Evolutionary conservation across 2,329 filamentous ascomycete species (phyloP).

Genomic region (Sclerotinia glacialis): DNA sequence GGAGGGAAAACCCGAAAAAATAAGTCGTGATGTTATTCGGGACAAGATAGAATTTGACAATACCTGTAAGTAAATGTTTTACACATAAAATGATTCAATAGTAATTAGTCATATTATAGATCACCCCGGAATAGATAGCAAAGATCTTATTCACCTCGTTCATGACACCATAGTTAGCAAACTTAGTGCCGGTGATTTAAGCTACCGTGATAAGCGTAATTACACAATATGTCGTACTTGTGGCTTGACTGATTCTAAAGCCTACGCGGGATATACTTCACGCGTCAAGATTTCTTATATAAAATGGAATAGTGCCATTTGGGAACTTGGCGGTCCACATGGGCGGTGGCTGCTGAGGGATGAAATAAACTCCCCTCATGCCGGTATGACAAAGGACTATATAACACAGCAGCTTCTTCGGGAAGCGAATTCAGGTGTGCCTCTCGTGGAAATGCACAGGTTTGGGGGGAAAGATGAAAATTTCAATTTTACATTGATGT

Average conservation of each 20-base stretch:
- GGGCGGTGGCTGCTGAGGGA: slow-evolving; percentile 3
- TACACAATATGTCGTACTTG: background rate
- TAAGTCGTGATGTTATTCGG: background rate
- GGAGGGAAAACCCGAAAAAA: background rate
- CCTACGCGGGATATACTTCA: accelerated
- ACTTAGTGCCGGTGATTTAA: accelerated
- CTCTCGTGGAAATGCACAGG: slow-evolving; percentile 9
- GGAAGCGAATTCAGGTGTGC: background rate
- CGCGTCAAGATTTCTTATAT: background rate
- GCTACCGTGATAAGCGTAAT: accelerated
- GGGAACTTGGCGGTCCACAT: slow-evolving; percentile 7
- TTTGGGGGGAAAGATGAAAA: background rate
- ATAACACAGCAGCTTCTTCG: background rate
- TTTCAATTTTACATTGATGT: background rate
- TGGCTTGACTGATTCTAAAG: accelerated
- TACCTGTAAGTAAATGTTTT: background rate
- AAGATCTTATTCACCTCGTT: background rate
- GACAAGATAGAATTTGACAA: background rate
- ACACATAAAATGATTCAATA: background rate
- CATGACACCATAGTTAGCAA: background rate
- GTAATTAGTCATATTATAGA: background rate
- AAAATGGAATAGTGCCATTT: background rate
- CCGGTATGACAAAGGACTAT: background rate
- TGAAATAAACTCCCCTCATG: background rate
- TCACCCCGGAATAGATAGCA: background rate